These are phyloP conservation scores for Anthracocystis panici-leucophaei DNA, from an alignment of 1,284 basidiomycete species.

Conservation along the genomic window DNA sequence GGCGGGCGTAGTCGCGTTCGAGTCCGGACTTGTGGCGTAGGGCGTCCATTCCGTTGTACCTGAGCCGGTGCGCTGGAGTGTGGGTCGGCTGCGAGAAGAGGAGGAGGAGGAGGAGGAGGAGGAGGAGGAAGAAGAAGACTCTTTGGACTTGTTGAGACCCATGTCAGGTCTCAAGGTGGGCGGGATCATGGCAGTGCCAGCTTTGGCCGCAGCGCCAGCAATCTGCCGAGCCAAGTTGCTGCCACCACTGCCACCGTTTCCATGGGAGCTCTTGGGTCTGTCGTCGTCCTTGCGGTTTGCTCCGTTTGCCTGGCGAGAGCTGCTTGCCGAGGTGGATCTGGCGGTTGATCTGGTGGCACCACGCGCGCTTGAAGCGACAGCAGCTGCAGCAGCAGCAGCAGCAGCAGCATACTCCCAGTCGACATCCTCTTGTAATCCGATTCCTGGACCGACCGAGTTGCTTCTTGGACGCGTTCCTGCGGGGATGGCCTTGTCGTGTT, in stretches of 20 bases:
- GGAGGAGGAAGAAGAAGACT: background rate
- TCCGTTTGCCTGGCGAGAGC: slow-evolving; percentile 10
- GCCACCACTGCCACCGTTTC: slow-evolving; percentile 9
- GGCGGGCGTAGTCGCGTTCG: slow-evolving; percentile 6
- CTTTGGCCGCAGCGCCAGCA: slow-evolving; percentile 55
- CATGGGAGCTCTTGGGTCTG: slow-evolving; percentile 20
- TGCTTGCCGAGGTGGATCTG: slow-evolving; percentile 4
- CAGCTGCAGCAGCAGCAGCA: slow-evolving; percentile 31
- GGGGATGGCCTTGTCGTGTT: slow-evolving; percentile 20
- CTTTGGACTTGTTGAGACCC: slow-evolving; percentile 22
- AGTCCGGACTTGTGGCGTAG: slow-evolving; percentile 24
- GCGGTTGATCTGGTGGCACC: slow-evolving; percentile 5
- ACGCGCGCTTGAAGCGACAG: slow-evolving; percentile 13
- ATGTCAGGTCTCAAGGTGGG: slow-evolving; percentile 51
- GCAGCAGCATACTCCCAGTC: slow-evolving; percentile 69
- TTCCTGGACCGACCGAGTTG: slow-evolving; percentile 83
- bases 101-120: slow-evolving; percentile 9
- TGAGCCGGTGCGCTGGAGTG: slow-evolving; percentile 39
- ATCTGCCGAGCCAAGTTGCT: slow-evolving; percentile 56
- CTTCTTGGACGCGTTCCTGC: slow-evolving; percentile 71
- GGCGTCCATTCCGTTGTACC: slow-evolving; percentile 35
- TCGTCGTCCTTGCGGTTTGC: slow-evolving; percentile 24
- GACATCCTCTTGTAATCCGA: slow-evolving; percentile 71
- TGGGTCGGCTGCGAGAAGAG: slow-evolving; percentile 21
- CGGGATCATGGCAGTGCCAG: slow-evolving; percentile 60